Conservation (phyloP, 2,329 filamentous ascomycete genomes). For the Paecilomyces formosus region DNA sequence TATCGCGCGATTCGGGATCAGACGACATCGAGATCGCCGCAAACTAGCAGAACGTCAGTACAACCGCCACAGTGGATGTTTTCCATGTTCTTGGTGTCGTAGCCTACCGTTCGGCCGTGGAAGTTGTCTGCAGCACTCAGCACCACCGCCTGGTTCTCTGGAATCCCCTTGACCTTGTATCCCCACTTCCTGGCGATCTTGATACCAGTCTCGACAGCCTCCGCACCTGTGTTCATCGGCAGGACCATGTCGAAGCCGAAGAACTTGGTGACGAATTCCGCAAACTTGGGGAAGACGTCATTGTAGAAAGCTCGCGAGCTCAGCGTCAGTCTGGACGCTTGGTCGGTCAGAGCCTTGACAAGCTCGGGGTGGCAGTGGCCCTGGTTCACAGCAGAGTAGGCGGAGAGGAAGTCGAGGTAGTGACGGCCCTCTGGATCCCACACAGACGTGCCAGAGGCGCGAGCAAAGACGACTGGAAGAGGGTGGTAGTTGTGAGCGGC, state of each 20-base stretch:
- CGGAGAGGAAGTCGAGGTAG: constrained; percentile 96
- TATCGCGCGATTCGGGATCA: constrained; percentile 89
- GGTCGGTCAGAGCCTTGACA: constrained; percentile 80
- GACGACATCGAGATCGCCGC: constrained; percentile 91
- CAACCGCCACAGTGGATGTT: not conserved
- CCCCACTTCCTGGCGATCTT: constrained; percentile 98
- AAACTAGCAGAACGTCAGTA: constrained; percentile 53
- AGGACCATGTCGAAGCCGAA: constrained; percentile 98
- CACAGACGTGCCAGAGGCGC: constrained; percentile 75
- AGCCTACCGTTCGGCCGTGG: constrained; percentile 81
- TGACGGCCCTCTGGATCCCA: constrained; percentile 96
- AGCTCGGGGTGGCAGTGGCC: constrained; percentile 97
- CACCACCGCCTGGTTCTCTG: constrained; percentile 73
- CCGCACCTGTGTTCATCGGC: constrained; percentile 96
- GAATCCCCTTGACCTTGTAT: constrained; percentile 90
- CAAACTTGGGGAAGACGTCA: constrained; percentile 94
- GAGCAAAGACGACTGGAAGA: constrained; percentile 84
- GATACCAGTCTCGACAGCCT: constrained; percentile 91
- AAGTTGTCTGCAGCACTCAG: constrained; percentile 89
- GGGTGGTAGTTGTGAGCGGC: constrained; percentile 99
- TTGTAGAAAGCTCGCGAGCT: constrained; percentile 97
- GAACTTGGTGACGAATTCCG: constrained; percentile 78
- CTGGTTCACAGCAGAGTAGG: constrained; percentile 97
- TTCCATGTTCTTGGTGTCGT: not conserved
- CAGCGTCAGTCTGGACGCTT: constrained; percentile 81